Percentiles rank a stretch among this genome's conserved stretches.
phyloP scores from a whole-genome alignment of 306 rosid genomes.

The Cicer pinnatifidum region DNA sequence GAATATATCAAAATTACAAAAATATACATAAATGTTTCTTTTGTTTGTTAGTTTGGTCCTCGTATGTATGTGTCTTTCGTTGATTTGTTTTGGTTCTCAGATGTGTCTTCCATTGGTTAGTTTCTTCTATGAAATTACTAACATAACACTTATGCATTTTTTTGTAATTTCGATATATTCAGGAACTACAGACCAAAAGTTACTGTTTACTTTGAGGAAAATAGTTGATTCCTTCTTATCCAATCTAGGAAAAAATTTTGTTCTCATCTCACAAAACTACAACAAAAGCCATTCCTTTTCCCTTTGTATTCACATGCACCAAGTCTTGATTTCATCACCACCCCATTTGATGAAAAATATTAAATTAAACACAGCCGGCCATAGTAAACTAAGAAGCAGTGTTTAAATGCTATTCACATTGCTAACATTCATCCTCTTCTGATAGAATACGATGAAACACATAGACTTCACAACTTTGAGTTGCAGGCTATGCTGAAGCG shows the following conservation, averaged over 20 bases:
- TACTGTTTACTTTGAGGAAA: no score
- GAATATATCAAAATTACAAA: no score
- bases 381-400: constrained; percentile 43
- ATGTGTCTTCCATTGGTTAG: no score
- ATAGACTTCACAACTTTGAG: constrained; percentile 26
- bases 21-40: no score
- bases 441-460: constrained; percentile 49
- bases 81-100: no score
- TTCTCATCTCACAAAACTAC: constrained; percentile 41
- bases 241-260: constrained; percentile 42
- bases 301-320: constrained; percentile 39
- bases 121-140: no score
- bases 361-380: constrained; percentile 54
- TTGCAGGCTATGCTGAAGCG: constrained; percentile 64
- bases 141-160: no score
- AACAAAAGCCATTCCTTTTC: constrained; percentile 42
- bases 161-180: no score
- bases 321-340: constrained; percentile 55
- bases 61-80: no score
- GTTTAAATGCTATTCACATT: constrained; percentile 30
- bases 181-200: no score
- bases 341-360: constrained; percentile 29
- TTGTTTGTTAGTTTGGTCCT: no score
- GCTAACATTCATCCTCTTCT: constrained; percentile 33
- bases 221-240: constrained; percentile 48